phyloP scores from a whole-genome alignment of 345 rosid genomes.

The Bruguiera sexangula region DNA sequence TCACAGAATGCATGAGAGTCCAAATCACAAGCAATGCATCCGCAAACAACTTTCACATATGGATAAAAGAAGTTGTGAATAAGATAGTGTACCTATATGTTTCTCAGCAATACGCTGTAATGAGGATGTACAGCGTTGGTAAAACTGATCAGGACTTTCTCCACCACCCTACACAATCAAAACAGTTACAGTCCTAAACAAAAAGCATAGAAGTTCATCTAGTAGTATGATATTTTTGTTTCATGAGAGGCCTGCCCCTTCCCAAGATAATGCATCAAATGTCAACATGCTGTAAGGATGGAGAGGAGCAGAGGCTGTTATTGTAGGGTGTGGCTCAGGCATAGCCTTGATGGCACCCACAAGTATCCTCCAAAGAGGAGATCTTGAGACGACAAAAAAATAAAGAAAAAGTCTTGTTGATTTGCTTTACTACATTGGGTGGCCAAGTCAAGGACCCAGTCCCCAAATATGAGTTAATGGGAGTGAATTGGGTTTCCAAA shows the following conservation, averaged over 20 bases:
- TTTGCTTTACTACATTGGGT: too few species aligned
- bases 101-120: constrained; percentile 60
- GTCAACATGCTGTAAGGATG: too few species aligned
- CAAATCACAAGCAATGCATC: too few species aligned
- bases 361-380: too few species aligned
- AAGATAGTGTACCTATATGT: constrained; percentile 50
- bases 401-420: too few species aligned
- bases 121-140: constrained; percentile 58
- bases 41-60: too few species aligned
- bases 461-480: not conserved
- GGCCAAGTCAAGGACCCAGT: not conserved
- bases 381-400: too few species aligned
- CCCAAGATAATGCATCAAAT: too few species aligned
- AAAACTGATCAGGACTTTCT: constrained; percentile 72
- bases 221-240: not conserved
- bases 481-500: not conserved
- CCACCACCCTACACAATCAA: constrained; percentile 68
- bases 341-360: too few species aligned
- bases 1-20: too few species aligned
- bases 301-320: too few species aligned
- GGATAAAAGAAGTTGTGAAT: not conserved
- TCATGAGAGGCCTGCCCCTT: not conserved
- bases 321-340: too few species aligned
- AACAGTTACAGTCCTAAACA: not conserved
- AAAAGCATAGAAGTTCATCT: not conserved